A percentile compares a stretch with the other conserved stretches of the same genome.
Conservation (phyloP, 768 basidiomycete genomes). For the Lactarius hatsudake region DNA sequence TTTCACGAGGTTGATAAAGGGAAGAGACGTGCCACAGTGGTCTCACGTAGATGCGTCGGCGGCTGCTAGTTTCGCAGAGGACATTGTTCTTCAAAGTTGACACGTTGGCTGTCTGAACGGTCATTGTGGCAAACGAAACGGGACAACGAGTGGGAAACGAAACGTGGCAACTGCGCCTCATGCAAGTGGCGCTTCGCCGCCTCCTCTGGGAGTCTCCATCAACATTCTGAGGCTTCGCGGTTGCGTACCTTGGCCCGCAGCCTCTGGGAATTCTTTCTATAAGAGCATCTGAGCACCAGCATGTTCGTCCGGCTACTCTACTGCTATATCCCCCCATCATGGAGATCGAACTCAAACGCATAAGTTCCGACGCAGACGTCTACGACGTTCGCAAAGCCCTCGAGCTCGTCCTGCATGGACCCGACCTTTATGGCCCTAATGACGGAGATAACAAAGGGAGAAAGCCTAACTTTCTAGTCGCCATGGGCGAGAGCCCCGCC, state of each 20-base stretch:
- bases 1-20: conserved; percentile 51
- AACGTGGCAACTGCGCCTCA: not conserved
- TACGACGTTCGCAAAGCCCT: conserved; percentile 59
- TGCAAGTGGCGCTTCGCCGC: not conserved
- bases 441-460: conserved; percentile 32
- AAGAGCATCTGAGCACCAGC: not conserved
- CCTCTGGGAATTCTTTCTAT: not conserved
- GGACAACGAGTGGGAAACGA: not conserved
- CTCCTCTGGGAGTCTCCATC: not conserved
- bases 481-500: conserved; percentile 47
- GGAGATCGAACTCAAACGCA: conserved; percentile 39
- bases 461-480: conserved; percentile 59
- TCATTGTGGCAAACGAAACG: conserved; percentile 26
- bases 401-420: conserved; percentile 54
- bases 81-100: conserved; percentile 57
- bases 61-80: conserved; percentile 54
- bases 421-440: conserved; percentile 40
- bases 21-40: not conserved
- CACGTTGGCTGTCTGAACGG: conserved; percentile 32
- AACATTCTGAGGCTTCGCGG: conserved; percentile 27
- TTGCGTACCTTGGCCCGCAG: not conserved
- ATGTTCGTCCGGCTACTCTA: not conserved
- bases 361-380: conserved; percentile 41
- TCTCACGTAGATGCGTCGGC: conserved; percentile 39
- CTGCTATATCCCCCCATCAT: conserved; percentile 27